Evolutionary conservation across 2,329 filamentous ascomycete species (phyloP).

Genomic region (Xylaria sp.): DNA sequence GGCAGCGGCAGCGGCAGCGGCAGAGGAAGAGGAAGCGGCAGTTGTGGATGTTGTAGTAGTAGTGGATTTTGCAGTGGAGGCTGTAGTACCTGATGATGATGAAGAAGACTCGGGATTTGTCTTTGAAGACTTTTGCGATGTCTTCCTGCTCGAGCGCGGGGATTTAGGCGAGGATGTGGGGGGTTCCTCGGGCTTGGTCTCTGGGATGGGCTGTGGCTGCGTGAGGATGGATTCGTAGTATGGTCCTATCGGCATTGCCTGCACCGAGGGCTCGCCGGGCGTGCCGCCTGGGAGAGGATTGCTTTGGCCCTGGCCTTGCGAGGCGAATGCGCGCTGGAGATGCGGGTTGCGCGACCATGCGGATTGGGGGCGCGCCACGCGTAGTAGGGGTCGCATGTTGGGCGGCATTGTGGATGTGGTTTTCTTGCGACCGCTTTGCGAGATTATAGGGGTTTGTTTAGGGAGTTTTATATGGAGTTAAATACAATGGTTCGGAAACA

Average conservation of each 20-base stretch:
- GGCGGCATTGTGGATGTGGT: constrained; percentile 40
- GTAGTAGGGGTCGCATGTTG: constrained; percentile 42
- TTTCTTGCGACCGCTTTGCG: background rate
- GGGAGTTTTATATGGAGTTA: background rate
- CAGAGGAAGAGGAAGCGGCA: constrained; percentile 38
- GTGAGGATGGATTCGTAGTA: constrained; percentile 70
- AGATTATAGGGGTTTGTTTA: background rate
- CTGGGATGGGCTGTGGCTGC: constrained; percentile 56
- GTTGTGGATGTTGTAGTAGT: constrained; percentile 35
- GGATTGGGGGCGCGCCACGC: constrained; percentile 42
- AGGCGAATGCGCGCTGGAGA: constrained; percentile 42
- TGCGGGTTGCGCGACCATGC: constrained; percentile 34
- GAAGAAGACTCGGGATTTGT: background rate
- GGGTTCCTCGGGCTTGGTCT: constrained; percentile 58
- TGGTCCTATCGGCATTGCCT: constrained; percentile 63
- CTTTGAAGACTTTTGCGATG: no score
- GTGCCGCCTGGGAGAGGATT: constrained; percentile 45
- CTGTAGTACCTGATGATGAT: constrained; percentile 30
- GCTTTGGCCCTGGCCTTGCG: constrained; percentile 30
- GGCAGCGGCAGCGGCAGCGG: constrained; percentile 20
- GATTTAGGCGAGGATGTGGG: constrained; percentile 55
- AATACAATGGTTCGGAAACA: background rate
- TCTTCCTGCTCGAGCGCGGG: constrained; percentile 36
- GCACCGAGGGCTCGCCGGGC: constrained; percentile 50
- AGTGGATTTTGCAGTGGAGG: constrained; percentile 27